Conservation (phyloP, 2,329 filamentous ascomycete genomes). For the Neoscytalidium dimidiatum region DNA sequence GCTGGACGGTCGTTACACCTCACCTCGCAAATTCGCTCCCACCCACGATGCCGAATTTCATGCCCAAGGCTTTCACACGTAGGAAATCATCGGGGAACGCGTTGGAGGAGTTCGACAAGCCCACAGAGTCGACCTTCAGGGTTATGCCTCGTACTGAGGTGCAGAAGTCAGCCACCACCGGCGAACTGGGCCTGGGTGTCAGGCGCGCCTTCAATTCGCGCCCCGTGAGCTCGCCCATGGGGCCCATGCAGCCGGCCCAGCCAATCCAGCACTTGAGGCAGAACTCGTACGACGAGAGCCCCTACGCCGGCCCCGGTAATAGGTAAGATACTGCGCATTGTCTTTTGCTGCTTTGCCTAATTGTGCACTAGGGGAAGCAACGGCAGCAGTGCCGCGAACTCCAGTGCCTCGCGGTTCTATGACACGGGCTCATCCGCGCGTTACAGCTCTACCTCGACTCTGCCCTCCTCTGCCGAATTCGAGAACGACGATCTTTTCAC, state of each 20-base stretch:
- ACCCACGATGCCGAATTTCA: slow-evolving; percentile 14
- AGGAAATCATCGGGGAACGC: slow-evolving; percentile 40
- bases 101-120: slow-evolving; percentile 31
- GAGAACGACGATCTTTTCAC: slow-evolving; percentile 33
- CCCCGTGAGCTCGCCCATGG: slow-evolving; percentile 16
- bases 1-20: slow-evolving; percentile 2
- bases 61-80: slow-evolving; percentile 32
- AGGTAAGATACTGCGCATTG: background rate
- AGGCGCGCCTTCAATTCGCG: slow-evolving; percentile 13
- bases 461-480: slow-evolving; percentile 42
- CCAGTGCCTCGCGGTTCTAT: slow-evolving; percentile 33
- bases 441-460: slow-evolving; percentile 37
- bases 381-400: slow-evolving; percentile 42
- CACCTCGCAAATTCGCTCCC: background rate
- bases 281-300: slow-evolving; percentile 26
- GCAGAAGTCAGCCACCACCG: slow-evolving; percentile 27
- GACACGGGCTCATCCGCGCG: slow-evolving; percentile 34
- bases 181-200: slow-evolving; percentile 17
- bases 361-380: slow-evolving; percentile 37
- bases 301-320: slow-evolving; percentile 11
- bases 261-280: slow-evolving; percentile 6
- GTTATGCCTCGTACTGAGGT: slow-evolving; percentile 37
- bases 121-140: slow-evolving; percentile 32
- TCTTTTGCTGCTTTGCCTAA: slow-evolving; percentile 4
- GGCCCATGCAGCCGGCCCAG: background rate